These are phyloP conservation scores for Solanum chiquidenum DNA, from an alignment of 257 asterid genomes.

Conservation along the genomic window DNA sequence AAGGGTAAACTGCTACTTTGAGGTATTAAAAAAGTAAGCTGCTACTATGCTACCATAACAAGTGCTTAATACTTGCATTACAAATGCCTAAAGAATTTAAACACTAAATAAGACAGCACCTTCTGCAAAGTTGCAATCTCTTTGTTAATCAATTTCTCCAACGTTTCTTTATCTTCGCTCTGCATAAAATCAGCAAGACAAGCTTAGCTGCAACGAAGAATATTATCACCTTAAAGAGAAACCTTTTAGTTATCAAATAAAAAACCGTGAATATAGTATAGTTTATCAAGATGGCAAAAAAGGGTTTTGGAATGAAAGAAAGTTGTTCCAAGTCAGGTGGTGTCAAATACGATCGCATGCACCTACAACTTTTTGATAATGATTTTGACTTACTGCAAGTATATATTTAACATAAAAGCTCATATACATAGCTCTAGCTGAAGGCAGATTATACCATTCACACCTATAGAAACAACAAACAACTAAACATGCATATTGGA, in stretches of 20 bases:
- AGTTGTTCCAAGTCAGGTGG: background rate
- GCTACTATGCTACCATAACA: background rate
- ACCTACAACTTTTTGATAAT: background rate
- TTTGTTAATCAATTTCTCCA: constrained; percentile 32
- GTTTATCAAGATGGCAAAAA: background rate
- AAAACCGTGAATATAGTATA: background rate
- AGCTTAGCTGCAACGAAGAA: background rate
- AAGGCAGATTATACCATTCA: background rate
- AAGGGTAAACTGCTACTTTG: background rate
- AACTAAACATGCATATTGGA: background rate
- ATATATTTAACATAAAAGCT: background rate
- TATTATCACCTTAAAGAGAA: background rate
- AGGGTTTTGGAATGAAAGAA: background rate
- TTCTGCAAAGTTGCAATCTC: constrained; percentile 20
- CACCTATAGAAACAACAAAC: background rate
- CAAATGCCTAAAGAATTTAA: background rate
- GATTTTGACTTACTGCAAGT: background rate
- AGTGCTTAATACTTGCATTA: background rate
- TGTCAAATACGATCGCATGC: background rate
- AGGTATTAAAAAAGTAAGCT: background rate
- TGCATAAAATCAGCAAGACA: constrained; percentile 23
- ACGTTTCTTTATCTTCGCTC: constrained; percentile 57
- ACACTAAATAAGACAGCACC: constrained; percentile 16
- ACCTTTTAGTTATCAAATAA: background rate
- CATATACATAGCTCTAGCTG: background rate